Evolutionary conservation across 1,284 basidiomycete species (phyloP).

Genomic region (Ustilago curta): DNA sequence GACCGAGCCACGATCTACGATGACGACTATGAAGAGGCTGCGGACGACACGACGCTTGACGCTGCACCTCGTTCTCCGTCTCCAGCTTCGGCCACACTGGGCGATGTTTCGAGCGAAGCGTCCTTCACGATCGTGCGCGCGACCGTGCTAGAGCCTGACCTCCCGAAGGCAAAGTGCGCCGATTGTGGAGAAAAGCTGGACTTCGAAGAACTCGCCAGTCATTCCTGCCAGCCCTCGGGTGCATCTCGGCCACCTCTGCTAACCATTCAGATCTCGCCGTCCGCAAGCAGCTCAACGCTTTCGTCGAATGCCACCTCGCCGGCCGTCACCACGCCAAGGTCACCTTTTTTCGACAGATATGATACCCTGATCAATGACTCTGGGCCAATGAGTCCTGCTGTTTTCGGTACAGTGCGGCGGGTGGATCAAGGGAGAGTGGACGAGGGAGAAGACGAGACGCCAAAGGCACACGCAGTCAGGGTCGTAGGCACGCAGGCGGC

Average conservation of each 20-base stretch:
- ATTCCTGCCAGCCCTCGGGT: slow-evolving; percentile 37
- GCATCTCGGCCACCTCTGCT: slow-evolving; percentile 24
- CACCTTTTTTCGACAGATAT: slow-evolving; percentile 56
- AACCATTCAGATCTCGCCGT: slow-evolving; percentile 31
- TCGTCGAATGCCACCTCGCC: slow-evolving; percentile 24
- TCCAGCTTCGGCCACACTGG: slow-evolving; percentile 17
- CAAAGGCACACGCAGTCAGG: slow-evolving; percentile 40
- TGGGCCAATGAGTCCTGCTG: slow-evolving; percentile 35
- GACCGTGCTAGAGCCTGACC: slow-evolving; percentile 44
- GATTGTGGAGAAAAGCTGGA: slow-evolving; percentile 55
- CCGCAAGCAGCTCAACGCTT: slow-evolving; percentile 15
- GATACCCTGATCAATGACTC: slow-evolving; percentile 24
- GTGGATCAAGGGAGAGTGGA: neutral
- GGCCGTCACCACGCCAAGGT: slow-evolving; percentile 23
- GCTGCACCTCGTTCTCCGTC: slow-evolving; percentile 7
- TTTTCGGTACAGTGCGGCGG: slow-evolving; percentile 6
- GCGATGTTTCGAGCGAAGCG: slow-evolving; percentile 13
- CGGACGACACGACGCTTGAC: slow-evolving; percentile 1
- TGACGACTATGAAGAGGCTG: slow-evolving; percentile 48
- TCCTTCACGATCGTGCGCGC: slow-evolving; percentile 34
- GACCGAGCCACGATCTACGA: slow-evolving; percentile 47
- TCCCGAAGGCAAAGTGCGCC: slow-evolving; percentile 60
- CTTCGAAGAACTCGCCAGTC: slow-evolving; percentile 56
- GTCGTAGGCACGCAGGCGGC: slow-evolving; percentile 31
- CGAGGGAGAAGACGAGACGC: slow-evolving; percentile 25